Base-by-base conservation (phyloP, 495 filamentous ascomycete species). In the Pyronema domesticum region DNA sequence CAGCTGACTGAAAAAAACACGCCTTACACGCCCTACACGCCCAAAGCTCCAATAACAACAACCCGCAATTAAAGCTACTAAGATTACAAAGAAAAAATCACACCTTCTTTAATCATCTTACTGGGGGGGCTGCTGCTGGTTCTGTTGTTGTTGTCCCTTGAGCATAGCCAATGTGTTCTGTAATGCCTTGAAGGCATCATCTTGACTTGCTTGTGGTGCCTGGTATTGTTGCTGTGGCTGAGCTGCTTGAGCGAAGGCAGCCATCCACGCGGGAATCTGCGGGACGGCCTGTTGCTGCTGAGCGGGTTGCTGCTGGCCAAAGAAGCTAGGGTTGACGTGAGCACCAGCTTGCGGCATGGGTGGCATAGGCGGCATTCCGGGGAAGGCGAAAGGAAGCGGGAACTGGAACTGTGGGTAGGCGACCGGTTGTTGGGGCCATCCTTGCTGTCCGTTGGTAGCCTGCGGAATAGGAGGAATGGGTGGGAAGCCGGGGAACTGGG, bases 281-380 rank as follows among this genome's bases (percentile, higher is more conserved):
- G 54, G 54, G 23, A 30, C 23, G 9, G 49, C 40, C 7, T 39
- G 46, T 42, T 59, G 61, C 53, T 72, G 71, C 50, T 70, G 69
- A 18, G 66, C 63, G 35, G 68, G 66, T 49, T 74, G 69, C 57
- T 74, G 75, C 57, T 72, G 69, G 55, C 42, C 70, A 57, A 84
- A 72, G 68, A 85, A 81, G 0, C 77, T 72, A 6, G 82, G 82
- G 52, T 81, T 84, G 57, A 85, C 73, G 51, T 80, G 79, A 1
- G 76, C 71, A 6, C 19, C 19, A 56, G 55, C 45, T 39, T 50
- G 49, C 40, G 62, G 59, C 43, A 60, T 55, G 9, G 43, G 39
- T 36, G 53, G 57, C 58, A 58, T 62, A 39, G 42, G 37, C 49
- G 44, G 46, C 43, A 47, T 57, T 34, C 48, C 39, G 51, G 55